Conservation (phyloP, 2,329 filamentous ascomycete species). For the Fusarium floridanum region DNA sequence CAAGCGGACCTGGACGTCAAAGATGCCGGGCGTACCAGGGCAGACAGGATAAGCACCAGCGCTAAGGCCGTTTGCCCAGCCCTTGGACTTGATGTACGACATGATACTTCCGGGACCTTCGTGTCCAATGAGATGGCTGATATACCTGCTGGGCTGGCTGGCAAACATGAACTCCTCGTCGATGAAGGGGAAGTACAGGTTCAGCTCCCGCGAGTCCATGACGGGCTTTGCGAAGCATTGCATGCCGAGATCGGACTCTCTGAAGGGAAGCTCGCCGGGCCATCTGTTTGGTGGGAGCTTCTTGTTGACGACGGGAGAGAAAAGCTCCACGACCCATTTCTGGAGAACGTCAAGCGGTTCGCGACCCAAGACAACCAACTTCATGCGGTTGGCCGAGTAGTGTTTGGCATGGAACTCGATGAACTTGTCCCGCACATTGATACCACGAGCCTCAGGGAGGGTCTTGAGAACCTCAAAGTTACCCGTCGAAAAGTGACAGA, state of each 20-base stretch:
- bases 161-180: slow-evolving; percentile 86
- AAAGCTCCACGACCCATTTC: slow-evolving; percentile 86
- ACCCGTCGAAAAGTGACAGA: slow-evolving; percentile 91
- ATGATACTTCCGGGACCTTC: slow-evolving; percentile 94
- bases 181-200: slow-evolving; percentile 85
- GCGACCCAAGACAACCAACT: slow-evolving; percentile 85
- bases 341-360: slow-evolving; percentile 87
- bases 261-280: slow-evolving; percentile 64
- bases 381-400: slow-evolving; percentile 95
- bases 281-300: slow-evolving; percentile 73
- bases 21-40: slow-evolving; percentile 81
- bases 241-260: slow-evolving; percentile 65
- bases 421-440: slow-evolving; percentile 91
- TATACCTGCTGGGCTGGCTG: slow-evolving; percentile 85
- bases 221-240: slow-evolving; percentile 92
- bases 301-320: slow-evolving; percentile 86
- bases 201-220: slow-evolving; percentile 85
- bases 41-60: slow-evolving; percentile 83
- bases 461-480: slow-evolving; percentile 89
- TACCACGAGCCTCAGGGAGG: slow-evolving; percentile 79
- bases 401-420: slow-evolving; percentile 91
- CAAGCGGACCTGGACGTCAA: slow-evolving; percentile 82
- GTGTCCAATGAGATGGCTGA: slow-evolving; percentile 90
- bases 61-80: slow-evolving; percentile 87
- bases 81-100: slow-evolving; percentile 89